Conservation (phyloP, 768 basidiomycete genomes). For the Hypsizygus marmoreus region DNA sequence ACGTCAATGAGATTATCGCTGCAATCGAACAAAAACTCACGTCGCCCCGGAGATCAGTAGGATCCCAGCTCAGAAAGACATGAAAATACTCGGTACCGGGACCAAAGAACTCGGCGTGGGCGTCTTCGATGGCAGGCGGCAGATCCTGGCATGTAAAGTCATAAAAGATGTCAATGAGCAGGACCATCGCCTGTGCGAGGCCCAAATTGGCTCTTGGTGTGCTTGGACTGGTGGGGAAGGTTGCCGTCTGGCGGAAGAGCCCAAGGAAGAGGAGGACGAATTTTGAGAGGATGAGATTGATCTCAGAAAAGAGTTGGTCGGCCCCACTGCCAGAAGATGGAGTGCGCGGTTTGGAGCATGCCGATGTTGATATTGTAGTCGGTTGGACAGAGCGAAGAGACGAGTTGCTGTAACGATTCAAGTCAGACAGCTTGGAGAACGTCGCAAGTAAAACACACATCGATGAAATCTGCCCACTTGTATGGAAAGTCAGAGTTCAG, state of each 20-base stretch:
- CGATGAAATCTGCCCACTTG: conserved; percentile 86
- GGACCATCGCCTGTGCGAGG: conserved; percentile 73
- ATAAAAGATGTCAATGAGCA: conserved; percentile 86
- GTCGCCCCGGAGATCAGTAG: conserved; percentile 64
- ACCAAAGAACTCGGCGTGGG: conserved; percentile 80
- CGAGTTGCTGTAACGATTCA: conserved; percentile 72
- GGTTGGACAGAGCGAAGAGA: conserved; percentile 73
- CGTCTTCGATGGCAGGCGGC: conserved; percentile 91
- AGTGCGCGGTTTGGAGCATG: conserved; percentile 92
- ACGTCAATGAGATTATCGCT: conserved; percentile 9
- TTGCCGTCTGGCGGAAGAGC: conserved; percentile 72
- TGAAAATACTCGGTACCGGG: conserved; percentile 72
- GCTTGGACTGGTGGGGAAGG: conserved; percentile 42
- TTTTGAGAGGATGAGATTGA: conserved; percentile 84
- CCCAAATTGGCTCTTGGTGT: conserved; percentile 41
- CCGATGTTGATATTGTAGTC: conserved; percentile 88
- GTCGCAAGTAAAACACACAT: conserved; percentile 58
- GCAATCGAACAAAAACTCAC: conserved; percentile 42
- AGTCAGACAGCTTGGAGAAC: background rate
- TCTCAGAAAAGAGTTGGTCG: conserved; percentile 83
- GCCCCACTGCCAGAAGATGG: conserved; percentile 93
- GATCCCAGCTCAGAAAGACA: conserved; percentile 80
- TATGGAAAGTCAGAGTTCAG: conserved; percentile 89
- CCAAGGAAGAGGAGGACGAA: conserved; percentile 85
- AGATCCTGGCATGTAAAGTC: conserved; percentile 96